A percentile compares a stretch with the other conserved stretches of the same genome.
phyloP scores from a whole-genome alignment of 345 rosid species.

The Ricinus communis region DNA sequence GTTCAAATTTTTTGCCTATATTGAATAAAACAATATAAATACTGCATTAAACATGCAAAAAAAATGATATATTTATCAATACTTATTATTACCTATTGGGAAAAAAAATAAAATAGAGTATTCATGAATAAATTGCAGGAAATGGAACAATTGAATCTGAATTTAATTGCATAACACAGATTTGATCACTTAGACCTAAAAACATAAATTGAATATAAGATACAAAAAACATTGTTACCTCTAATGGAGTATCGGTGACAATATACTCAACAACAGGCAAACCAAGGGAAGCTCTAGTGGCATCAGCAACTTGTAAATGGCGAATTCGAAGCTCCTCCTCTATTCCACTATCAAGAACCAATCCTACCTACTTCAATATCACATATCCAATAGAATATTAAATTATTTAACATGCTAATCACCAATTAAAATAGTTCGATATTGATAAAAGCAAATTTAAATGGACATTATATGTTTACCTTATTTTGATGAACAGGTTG shows the following conservation, averaged over 20 bases:
- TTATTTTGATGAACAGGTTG: constrained; percentile 62
- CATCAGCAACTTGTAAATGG: constrained; percentile 70
- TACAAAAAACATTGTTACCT: constrained; percentile 21
- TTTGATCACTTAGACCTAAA: no score
- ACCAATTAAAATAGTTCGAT: no score
- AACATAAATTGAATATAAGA: neutral
- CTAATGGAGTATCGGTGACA: constrained; percentile 48
- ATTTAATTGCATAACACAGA: no score
- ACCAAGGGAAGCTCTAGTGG: constrained; percentile 72
- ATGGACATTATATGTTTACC: constrained; percentile 17
- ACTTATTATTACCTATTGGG: neutral
- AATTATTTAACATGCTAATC: constrained; percentile 4
- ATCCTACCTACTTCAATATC: constrained; percentile 48
- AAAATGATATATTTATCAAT: neutral
- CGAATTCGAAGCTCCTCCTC: constrained; percentile 56
- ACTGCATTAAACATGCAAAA: neutral
- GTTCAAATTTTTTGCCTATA: no score
- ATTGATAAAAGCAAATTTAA: no score
- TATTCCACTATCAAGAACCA: constrained; percentile 63
- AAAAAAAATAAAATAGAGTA: neutral
- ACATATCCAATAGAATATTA: constrained; percentile 7
- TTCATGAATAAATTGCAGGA: no score
- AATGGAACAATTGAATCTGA: no score
- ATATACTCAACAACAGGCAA: constrained; percentile 55
- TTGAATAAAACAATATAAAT: no score